Evolutionary conservation across 441 rosid species (phyloP).

Genomic region (Iberis amara): DNA sequence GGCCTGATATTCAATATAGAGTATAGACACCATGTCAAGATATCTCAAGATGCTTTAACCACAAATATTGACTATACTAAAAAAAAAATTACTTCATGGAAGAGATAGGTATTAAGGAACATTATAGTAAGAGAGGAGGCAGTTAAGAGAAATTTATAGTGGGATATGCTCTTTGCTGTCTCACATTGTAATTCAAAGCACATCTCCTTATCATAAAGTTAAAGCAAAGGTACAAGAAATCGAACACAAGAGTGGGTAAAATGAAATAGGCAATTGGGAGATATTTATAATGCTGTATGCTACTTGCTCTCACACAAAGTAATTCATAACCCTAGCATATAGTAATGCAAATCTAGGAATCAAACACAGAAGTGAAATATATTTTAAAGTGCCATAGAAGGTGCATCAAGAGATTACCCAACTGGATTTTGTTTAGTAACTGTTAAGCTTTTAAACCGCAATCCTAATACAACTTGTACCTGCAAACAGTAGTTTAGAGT

Average conservation of each 20-base stretch:
- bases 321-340: conserved; percentile 1
- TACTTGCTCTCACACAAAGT: too few species aligned
- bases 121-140: too few species aligned
- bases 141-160: too few species aligned
- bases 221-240: too few species aligned
- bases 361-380: conserved; percentile 11
- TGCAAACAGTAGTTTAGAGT: conserved; percentile 32
- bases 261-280: too few species aligned
- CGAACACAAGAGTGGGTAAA: too few species aligned
- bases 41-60: conserved; percentile 12
- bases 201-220: too few species aligned
- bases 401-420: conserved; percentile 54
- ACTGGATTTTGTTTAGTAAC: conserved; percentile 61
- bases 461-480: conserved; percentile 57
- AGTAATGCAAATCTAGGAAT: conserved; percentile 11
- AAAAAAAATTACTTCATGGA: too few species aligned
- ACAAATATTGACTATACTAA: conserved; percentile 5
- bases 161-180: too few species aligned
- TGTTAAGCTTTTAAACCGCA: conserved; percentile 79
- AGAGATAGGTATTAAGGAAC: conserved; percentile 11
- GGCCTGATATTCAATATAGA: conserved; percentile 38
- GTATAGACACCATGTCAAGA: conserved; percentile 16
- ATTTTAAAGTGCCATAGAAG: conserved; percentile 18
- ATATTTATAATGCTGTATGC: too few species aligned
- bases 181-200: too few species aligned